Evolutionary conservation across 1,284 basidiomycete genomes (phyloP), one percentile per base, ranked within the genome.

Genomic region (Cryptococcus depauperatus): DNA sequence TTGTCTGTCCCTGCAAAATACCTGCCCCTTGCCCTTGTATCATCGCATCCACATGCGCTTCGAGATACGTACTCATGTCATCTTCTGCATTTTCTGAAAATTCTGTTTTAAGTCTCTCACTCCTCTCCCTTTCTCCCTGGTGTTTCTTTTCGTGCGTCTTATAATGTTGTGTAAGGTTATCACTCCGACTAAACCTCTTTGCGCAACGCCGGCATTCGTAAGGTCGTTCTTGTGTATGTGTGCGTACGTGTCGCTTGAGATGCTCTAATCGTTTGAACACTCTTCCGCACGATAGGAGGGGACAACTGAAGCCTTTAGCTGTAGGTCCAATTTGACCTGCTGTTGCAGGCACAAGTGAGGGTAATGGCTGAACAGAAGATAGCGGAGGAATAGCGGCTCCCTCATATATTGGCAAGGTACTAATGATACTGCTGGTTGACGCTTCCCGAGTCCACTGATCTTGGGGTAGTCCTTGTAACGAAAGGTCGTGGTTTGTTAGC

Each of bases 221-320:
- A 0, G 89, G 88, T 37, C 82, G 74, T 68, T 91, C 88, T 75
- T 85, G 77, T 4, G 87, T 90, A 64, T 92, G 89, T n/a, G 86
- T 89, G 44, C 86, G 77, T 28, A 89, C 72, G 68, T 93, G 89
- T 33, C 87, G 74, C 70, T 85, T 85, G 54, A 92, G 75, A 62
- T 92, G 87, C 64, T 92, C 89, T 73, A 84, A 80, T 7, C 86
- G 79, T 75, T 88, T 90, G 79, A 91, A 93, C 50, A 83, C 73
- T 50, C 83, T 75, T 4, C 83, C 80, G 64, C 88, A 92, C 21
- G 83, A 83, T 62, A 79, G 80, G 1, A 87, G 75, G 21, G 85
- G 85, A 67, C 86, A 90, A 35, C 80, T 77, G 61, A 80, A 89
- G 10, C 79, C 81, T 64, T 82, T 84, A 26, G 27, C 22, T 11